These are phyloP conservation scores for Ogataea neopini DNA, from an alignment of 805 yeast species.

Conservation along the genomic window DNA sequence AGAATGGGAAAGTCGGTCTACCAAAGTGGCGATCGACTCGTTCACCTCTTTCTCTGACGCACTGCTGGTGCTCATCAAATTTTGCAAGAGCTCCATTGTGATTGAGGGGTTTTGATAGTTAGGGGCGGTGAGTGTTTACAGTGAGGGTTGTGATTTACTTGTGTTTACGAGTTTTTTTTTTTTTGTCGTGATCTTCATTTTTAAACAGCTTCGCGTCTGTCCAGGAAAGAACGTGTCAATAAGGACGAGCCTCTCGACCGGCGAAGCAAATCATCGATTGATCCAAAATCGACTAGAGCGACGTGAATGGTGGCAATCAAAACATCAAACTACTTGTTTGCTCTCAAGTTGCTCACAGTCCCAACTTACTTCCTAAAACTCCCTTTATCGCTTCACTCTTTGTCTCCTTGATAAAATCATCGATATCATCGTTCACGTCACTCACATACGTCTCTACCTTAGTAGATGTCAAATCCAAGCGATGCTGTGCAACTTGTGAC, in stretches of 20 bases:
- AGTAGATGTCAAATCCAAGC: constrained; percentile 27
- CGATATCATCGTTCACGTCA: constrained; percentile 34
- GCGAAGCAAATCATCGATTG: no score
- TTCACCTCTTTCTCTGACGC: constrained; percentile 47
- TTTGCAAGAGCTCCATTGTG: constrained; percentile 37
- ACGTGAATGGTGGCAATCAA: no score
- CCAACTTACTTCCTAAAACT: constrained; percentile 25
- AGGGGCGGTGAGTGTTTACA: not conserved
- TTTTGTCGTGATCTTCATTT: not conserved
- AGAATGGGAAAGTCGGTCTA: constrained; percentile 85
- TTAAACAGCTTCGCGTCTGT: constrained; percentile 1
- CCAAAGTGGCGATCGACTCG: constrained; percentile 83
- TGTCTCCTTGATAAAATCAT: constrained; percentile 31
- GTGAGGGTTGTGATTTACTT: not conserved
- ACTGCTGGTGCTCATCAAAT: constrained; percentile 35
- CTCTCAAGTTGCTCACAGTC: constrained; percentile 10
- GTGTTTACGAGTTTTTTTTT: constrained; percentile 5
- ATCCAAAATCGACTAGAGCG: no score
- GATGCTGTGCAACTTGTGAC: constrained; percentile 24
- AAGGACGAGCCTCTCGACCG: no score
- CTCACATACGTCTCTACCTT: constrained; percentile 30
- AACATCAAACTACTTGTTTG: no score
- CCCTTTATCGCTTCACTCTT: constrained; percentile 34
- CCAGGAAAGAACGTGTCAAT: not conserved
- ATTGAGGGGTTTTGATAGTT: not conserved